Conservation (phyloP, 148 eudicot genomes). For the Polygonum maritimum region DNA sequence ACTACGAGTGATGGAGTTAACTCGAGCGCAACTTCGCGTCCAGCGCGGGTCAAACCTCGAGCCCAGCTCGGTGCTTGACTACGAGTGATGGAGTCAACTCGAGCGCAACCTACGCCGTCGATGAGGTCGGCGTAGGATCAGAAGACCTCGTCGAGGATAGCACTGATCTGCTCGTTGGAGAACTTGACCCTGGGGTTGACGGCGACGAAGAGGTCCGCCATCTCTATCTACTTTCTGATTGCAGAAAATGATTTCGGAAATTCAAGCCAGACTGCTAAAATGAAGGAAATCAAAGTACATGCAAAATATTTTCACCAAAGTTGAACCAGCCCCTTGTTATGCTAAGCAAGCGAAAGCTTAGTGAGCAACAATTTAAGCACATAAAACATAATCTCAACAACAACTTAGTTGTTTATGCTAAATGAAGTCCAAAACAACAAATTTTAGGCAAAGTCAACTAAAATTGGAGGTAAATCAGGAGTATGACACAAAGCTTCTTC, state of each 20-base stretch:
- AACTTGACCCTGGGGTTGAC: slow-evolving; percentile 96
- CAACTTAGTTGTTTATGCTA: not conserved
- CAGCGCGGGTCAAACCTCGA: no score
- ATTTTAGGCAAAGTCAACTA: not conserved
- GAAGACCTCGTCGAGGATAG: slow-evolving; percentile 93
- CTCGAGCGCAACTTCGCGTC: no score
- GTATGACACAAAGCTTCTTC: not conserved
- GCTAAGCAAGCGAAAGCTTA: not conserved
- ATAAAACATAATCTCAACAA: not conserved
- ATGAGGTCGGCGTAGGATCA: slow-evolving; percentile 74
- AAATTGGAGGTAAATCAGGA: not conserved
- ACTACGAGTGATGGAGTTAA: no score
- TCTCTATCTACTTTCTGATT: slow-evolving; percentile 19
- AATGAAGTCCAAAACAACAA: not conserved
- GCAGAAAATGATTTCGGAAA: not conserved
- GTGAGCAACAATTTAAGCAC: not conserved
- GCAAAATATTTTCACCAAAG: not conserved
- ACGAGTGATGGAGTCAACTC: no score
- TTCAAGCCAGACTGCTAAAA: not conserved
- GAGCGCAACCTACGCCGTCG: no score
- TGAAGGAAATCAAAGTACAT: not conserved
- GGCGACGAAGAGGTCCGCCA: slow-evolving; percentile 89
- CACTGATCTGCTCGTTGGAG: slow-evolving; percentile 80
- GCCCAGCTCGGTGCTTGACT: no score
- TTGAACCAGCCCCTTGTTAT: not conserved